Evolutionary conservation across 2,329 filamentous ascomycete species (phyloP).

Genomic region (Conoideocrella luteorostrata): DNA sequence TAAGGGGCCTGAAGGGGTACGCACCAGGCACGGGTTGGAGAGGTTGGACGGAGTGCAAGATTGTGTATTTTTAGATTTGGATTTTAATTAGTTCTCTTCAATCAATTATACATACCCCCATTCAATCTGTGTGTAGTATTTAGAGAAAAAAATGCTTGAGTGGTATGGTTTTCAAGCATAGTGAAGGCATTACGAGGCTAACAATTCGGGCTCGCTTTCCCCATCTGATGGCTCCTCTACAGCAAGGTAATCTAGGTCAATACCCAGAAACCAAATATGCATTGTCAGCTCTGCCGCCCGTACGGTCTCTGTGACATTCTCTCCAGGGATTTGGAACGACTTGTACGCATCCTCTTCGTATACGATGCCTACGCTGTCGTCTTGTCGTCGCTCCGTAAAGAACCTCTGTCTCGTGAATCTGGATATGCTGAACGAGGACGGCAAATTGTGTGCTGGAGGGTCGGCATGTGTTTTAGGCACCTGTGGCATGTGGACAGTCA

Average conservation of each 20-base stretch:
- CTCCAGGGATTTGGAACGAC: slow-evolving; percentile 4
- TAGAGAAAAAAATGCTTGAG: no score
- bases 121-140: no score
- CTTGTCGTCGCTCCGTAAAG: slow-evolving; percentile 6
- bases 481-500: slow-evolving; percentile 2
- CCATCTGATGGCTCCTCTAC: background rate
- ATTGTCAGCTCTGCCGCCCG: slow-evolving; percentile 8
- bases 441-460: background rate
- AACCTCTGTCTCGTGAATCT: slow-evolving; percentile 8
- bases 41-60: no score
- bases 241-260: slow-evolving; percentile 7
- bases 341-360: slow-evolving; percentile 10
- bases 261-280: slow-evolving; percentile 9
- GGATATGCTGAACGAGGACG: background rate
- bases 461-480: no score
- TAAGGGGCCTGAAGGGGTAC: no score
- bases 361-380: slow-evolving; percentile 7
- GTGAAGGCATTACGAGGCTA: background rate
- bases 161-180: background rate
- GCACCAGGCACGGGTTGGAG: no score
- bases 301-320: background rate
- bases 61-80: no score
- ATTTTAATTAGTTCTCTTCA: no score
- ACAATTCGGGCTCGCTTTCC: background rate
- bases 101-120: no score